These are phyloP conservation scores for Stephania yunnanensis DNA, from an alignment of 164 flowering plant species.

Conservation along the genomic window DNA sequence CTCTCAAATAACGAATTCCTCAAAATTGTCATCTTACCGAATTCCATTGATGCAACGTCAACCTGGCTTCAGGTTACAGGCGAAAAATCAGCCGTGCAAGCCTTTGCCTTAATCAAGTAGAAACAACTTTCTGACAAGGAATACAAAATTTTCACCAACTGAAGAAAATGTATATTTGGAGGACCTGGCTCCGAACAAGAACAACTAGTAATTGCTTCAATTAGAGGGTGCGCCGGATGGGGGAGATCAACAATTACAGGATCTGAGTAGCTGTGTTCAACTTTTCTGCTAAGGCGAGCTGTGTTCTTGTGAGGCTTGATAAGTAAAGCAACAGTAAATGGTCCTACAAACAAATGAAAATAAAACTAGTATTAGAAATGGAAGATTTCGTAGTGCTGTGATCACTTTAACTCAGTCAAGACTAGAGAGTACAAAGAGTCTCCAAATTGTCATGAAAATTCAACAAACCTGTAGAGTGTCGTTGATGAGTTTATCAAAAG, in stretches of 20 bases:
- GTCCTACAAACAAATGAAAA: constrained; percentile 40
- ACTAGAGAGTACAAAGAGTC: not conserved
- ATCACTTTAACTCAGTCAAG: not conserved
- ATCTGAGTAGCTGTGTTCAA: constrained; percentile 96
- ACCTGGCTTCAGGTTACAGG: not conserved
- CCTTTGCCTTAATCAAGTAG: not conserved
- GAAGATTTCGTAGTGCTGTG: not conserved
- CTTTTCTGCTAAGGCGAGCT: constrained; percentile 87
- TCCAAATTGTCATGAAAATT: not conserved
- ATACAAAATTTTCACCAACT: not conserved
- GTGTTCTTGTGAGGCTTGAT: constrained; percentile 91
- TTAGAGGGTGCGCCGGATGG: not conserved
- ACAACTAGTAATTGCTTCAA: not conserved
- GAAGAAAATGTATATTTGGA: not conserved
- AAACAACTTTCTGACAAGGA: not conserved
- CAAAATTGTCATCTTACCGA: not conserved
- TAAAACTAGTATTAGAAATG: not conserved
- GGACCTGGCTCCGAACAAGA: not conserved
- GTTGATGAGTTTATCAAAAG: constrained; percentile 85
- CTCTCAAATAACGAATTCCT: not conserved
- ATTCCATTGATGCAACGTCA: not conserved
- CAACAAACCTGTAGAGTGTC: constrained; percentile 71
- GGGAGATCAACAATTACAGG: constrained; percentile 28
- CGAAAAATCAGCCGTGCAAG: not conserved
- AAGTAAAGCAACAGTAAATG: constrained; percentile 68